Percentiles rank a stretch among this genome's conserved stretches.
Evolutionary conservation across 140 eudicot species (phyloP).

Genomic region (Cichorium intybus): DNA sequence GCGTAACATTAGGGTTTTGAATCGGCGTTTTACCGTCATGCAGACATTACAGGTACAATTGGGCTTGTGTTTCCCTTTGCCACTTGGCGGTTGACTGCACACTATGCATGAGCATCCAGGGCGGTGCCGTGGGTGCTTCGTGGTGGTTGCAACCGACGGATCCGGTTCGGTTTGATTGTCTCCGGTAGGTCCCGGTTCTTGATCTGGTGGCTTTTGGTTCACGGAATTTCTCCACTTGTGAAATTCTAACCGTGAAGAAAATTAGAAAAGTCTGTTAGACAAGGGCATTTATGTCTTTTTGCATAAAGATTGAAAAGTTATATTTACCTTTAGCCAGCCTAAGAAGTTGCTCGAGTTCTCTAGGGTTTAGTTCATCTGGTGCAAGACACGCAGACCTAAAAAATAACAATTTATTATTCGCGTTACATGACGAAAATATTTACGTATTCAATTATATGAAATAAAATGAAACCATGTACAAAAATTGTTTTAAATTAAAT

Average conservation of each 20-base stretch:
- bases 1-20: conserved; percentile 89
- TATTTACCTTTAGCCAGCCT: conserved; percentile 55
- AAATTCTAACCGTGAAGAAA: conserved; percentile 36
- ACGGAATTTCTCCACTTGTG: conserved; percentile 46
- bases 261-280: neutral
- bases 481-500: neutral
- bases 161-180: conserved; percentile 43
- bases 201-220: conserved; percentile 31
- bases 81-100: conserved; percentile 98
- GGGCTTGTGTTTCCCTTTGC: conserved; percentile 95
- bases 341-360: conserved; percentile 70
- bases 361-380: conserved; percentile 75
- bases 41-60: conserved; percentile 89
- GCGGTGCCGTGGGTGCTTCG: conserved; percentile 94
- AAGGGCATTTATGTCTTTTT: neutral
- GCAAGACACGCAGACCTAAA: conserved; percentile 75
- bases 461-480: neutral
- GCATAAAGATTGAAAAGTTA: too few relatives aligned
- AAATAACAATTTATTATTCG: conserved; percentile 14
- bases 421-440: neutral
- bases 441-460: neutral
- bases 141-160: conserved; percentile 67
- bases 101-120: conserved; percentile 98
- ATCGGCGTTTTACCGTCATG: conserved; percentile 96
- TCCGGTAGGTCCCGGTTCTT: conserved; percentile 44